Conservation (phyloP, 345 rosid species). For the Anacardium occidentale region DNA sequence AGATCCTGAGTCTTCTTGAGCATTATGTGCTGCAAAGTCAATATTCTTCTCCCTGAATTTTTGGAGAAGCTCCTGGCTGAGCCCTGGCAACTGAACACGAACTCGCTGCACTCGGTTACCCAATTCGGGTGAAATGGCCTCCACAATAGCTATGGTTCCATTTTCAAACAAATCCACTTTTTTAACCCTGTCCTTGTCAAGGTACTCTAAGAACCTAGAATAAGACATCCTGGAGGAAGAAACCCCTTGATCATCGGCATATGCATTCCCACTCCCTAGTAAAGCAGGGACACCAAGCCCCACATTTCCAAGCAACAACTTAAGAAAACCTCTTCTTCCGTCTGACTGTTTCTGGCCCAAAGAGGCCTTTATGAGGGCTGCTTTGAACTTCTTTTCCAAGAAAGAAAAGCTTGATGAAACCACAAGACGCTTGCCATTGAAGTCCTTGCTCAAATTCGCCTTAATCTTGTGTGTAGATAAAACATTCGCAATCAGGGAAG, state of each 20-base stretch:
- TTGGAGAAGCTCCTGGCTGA: conserved; percentile 92
- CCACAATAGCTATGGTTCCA: conserved; percentile 97
- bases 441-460: conserved; percentile 36
- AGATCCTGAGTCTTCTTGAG: conserved; percentile 95
- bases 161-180: conserved; percentile 94
- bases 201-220: conserved; percentile 92
- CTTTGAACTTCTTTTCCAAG: conserved; percentile 37
- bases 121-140: conserved; percentile 93
- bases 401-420: conserved; percentile 35
- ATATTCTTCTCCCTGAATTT: conserved; percentile 94
- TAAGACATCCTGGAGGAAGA: conserved; percentile 98
- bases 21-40: conserved; percentile 97
- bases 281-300: conserved; percentile 61
- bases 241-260: conserved; percentile 87
- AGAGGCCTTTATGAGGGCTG: conserved; percentile 41
- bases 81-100: conserved; percentile 94
- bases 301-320: conserved; percentile 60
- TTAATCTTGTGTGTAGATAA: conserved; percentile 38
- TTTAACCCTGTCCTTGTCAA: conserved; percentile 83
- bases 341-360: conserved; percentile 35
- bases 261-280: conserved; percentile 63
- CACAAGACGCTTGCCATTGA: conserved; percentile 38
- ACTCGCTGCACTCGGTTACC: conserved; percentile 94
- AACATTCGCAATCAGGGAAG: conserved; percentile 71
- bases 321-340: conserved; percentile 75